Percentiles rank a stretch among this genome's conserved stretches.
phyloP scores from a whole-genome alignment of 352 stramenopile genomes.

The Globisporangium nagaii region DNA sequence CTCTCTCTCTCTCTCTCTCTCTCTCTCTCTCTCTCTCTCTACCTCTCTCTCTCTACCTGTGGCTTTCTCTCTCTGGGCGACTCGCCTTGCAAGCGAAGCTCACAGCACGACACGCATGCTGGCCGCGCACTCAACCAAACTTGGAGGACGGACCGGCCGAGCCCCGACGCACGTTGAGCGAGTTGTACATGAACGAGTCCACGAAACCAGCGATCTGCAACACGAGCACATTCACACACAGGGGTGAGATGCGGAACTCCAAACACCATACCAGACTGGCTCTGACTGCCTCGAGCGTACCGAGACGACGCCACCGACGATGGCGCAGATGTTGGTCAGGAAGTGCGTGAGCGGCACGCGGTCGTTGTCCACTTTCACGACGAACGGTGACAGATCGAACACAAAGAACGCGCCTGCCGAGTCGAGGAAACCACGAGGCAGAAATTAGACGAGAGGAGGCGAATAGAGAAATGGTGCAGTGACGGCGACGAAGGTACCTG shows the following conservation, averaged over 20 bases:
- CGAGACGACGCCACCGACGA: constrained; percentile 78
- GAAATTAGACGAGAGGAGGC: too few species aligned
- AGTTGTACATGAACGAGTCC: constrained; percentile 86
- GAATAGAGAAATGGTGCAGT: too few species aligned
- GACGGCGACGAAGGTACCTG: constrained; percentile 20
- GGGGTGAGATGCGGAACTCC: too few species aligned
- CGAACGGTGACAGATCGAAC: constrained; percentile 81
- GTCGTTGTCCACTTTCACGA: constrained; percentile 84
- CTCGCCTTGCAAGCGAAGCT: too few species aligned
- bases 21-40: too few species aligned
- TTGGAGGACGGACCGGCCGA: constrained; percentile 19
- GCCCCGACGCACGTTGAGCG: constrained; percentile 48
- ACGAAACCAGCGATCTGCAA: constrained; percentile 81
- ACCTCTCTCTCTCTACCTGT: too few species aligned
- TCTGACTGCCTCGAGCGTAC: too few species aligned
- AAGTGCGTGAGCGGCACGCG: constrained; percentile 79
- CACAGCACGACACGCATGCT: too few species aligned
- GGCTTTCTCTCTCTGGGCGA: too few species aligned
- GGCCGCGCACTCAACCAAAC: constrained; percentile 23
- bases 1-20: too few species aligned
- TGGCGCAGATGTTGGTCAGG: constrained; percentile 80
- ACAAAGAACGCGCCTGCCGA: constrained; percentile 80
- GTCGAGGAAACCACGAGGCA: too few species aligned
- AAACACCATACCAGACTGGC: too few species aligned
- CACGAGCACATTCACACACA: background rate